Base-by-base conservation (phyloP, 345 rosid species). In the Eucalyptus pumila region DNA sequence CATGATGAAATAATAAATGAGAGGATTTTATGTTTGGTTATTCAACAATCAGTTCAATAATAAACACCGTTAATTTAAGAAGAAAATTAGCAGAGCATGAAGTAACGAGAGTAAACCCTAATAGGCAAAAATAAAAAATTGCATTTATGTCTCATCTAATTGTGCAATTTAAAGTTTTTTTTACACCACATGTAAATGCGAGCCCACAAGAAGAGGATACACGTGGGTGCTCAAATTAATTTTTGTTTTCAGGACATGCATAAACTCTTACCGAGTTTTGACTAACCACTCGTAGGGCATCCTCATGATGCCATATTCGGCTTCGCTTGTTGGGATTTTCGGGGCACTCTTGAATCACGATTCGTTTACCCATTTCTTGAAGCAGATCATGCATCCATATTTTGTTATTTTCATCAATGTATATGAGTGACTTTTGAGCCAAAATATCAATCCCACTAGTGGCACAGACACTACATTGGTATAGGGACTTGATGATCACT, bases 381-480 rank as follows among this genome's bases (percentile, higher is more conserved):
- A 67, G 42, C 80, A 16, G 15, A 67, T 67, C 42, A 16, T 67
- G 80, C 24, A 67, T 67, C 80, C 23, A 15, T 32, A 67, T 5
- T 15, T 67, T 67, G 11, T 67, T 67, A 3, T 32, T 32, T 67
- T 67, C 40, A 16, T 67, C 80, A 9, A 67, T 32, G 42, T 67
- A 32, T 15, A 67, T 14, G 42, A 67, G 80, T 0, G 40, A 67
- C 80, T 8, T 67, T 67, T 67, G 21, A 9, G 5, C 11, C 0
- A 67, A 0, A 67, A 67, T 32, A 8, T 67, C 80, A 8, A 67
- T 1, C 11, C 80, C 80, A 32, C 80, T 67, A 67, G 5, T 5
- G 4, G 80, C 42, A 16, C 0, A 34, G 6, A 67, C 1, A 0
- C 42, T 17, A 9, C 42, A 67, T 7, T 32, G 42, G 23, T 32